phyloP scores from a whole-genome alignment of 2,329 filamentous ascomycete species.

The Alternaria triticimaculans region DNA sequence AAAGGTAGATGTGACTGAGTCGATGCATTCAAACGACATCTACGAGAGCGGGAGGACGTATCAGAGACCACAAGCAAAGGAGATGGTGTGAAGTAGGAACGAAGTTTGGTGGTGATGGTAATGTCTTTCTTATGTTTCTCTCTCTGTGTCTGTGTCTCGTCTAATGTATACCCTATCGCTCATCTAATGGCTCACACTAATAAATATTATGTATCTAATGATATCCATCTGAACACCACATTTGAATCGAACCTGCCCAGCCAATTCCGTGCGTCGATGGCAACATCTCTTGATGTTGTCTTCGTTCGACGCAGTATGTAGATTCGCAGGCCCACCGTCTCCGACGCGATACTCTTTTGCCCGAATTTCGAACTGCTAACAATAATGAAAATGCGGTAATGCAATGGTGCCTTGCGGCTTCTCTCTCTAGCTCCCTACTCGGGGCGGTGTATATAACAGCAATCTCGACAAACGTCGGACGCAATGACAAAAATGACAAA shows the following conservation, averaged over 20 bases:
- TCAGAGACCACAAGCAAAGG: not conserved
- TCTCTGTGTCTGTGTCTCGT: not conserved
- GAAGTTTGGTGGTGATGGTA: not conserved
- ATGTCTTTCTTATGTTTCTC: not conserved
- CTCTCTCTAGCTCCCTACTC: not conserved
- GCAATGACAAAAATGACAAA: not conserved
- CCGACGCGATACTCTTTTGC: not conserved
- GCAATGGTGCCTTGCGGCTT: not conserved
- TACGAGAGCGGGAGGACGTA: not conserved
- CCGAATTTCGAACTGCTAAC: not conserved
- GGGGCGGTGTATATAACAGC: not conserved
- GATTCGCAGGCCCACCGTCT: not conserved
- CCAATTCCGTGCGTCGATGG: not conserved
- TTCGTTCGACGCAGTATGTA: not conserved
- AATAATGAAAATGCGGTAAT: not conserved
- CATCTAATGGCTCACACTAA: not conserved
- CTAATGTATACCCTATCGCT: not conserved
- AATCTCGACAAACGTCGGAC: not conserved
- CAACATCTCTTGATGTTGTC: not conserved
- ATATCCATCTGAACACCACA: not conserved
- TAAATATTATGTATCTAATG: not conserved
- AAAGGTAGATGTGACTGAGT: conserved; percentile 19
- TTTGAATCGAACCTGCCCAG: not conserved
- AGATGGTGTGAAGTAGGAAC: not conserved
- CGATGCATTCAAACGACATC: not conserved